These are phyloP conservation scores for Ceratocystis variospora DNA, from an alignment of 2,329 filamentous ascomycete genomes.

Conservation along the genomic window DNA sequence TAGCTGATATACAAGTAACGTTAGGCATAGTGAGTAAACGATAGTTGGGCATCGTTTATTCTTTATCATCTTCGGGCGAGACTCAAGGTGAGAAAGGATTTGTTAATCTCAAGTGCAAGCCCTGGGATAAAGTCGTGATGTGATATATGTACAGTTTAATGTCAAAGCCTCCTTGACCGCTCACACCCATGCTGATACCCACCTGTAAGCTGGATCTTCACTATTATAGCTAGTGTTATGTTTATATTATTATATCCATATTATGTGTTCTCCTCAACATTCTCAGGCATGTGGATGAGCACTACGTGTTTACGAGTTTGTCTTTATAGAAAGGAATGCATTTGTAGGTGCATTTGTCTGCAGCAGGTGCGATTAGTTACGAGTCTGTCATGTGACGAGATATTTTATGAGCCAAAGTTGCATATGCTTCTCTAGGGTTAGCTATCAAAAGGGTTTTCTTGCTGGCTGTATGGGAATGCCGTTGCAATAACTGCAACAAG, in stretches of 20 bases:
- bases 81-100: too few relatives aligned
- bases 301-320: neutral
- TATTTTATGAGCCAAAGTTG: neutral
- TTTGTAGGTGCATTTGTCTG: neutral
- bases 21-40: neutral
- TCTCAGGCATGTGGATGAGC: neutral
- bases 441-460: neutral
- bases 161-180: neutral
- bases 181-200: neutral
- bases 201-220: neutral
- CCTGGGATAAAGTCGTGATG: neutral
- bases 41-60: too few relatives aligned
- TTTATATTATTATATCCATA: neutral
- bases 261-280: neutral
- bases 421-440: neutral
- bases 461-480: neutral
- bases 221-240: neutral
- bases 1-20: neutral
- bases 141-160: neutral
- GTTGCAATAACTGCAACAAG: too few relatives aligned
- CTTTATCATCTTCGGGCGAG: too few relatives aligned
- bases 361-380: neutral
- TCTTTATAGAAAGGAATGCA: neutral
- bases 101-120: too few relatives aligned
- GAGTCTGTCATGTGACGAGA: neutral